A percentile compares a stretch with the other conserved stretches of the same genome.
Conservation (phyloP, 495 filamentous ascomycete genomes). For the Lichenothelia convexa region DNA sequence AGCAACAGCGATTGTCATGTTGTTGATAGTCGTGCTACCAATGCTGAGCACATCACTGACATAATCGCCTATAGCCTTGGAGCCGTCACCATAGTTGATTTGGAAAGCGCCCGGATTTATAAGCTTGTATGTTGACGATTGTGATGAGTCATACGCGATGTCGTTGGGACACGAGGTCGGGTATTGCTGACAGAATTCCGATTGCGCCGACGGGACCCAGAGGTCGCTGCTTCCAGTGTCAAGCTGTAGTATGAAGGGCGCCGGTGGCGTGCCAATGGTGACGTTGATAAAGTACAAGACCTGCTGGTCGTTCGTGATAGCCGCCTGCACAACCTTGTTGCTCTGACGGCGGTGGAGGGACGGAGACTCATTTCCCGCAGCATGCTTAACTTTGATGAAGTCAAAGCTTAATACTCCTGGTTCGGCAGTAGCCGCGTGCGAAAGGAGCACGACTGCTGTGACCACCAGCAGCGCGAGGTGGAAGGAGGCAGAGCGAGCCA, state of each 20-base stretch:
- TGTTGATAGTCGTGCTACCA: conserved; percentile 37
- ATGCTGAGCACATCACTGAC: conserved; percentile 60
- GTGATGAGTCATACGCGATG: conserved; percentile 38
- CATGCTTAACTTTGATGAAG: no score
- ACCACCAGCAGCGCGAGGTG: no score
- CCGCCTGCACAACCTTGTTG: conserved; percentile 15
- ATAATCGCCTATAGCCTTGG: conserved; percentile 67
- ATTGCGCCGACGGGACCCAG: conserved; percentile 59
- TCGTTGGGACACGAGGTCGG: conserved; percentile 16
- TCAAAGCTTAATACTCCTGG: no score
- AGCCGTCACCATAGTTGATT: conserved; percentile 80
- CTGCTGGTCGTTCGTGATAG: conserved; percentile 25
- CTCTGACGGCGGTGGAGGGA: no score
- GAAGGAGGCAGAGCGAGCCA: no score
- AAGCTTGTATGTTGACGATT: conserved; percentile 61
- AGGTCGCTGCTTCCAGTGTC: conserved; percentile 62
- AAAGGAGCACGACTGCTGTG: no score
- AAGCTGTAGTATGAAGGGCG: conserved; percentile 26
- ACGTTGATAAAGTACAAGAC: conserved; percentile 31
- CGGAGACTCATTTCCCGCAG: no score
- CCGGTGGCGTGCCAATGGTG: conserved; percentile 27
- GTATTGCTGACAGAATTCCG: conserved; percentile 34
- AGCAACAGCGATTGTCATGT: conserved; percentile 75
- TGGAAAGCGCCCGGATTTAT: conserved; percentile 71
- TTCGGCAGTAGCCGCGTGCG: no score